Percentiles rank a stretch among this genome's conserved stretches.
phyloP scores from a whole-genome alignment of 257 asterid genomes.

The Voacanga thouarsii region DNA sequence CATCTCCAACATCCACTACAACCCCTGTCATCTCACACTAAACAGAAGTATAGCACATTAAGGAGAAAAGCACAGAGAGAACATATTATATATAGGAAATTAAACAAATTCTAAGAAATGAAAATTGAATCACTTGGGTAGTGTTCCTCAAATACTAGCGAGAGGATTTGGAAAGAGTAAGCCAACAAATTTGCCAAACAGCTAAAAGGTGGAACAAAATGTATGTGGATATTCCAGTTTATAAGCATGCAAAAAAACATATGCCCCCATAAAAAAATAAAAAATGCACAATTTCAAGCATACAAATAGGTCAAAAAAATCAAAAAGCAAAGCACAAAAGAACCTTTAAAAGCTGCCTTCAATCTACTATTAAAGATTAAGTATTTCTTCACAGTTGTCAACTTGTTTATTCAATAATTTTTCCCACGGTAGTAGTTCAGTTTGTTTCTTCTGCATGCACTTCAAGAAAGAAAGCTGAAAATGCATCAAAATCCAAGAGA shows the following conservation, averaged over 20 bases:
- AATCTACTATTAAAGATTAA: background rate
- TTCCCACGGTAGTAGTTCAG: background rate
- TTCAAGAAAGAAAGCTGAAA: background rate
- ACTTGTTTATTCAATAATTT: background rate
- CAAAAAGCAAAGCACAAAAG: background rate
- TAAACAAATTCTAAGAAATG: background rate
- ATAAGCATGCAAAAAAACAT: background rate
- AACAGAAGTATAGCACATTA: constrained; percentile 29
- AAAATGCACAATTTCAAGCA: background rate
- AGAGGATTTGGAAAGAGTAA: background rate
- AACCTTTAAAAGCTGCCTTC: background rate
- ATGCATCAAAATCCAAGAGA: background rate
- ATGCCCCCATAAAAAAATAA: no score
- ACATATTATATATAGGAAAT: background rate
- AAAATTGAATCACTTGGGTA: background rate
- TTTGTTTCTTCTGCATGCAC: background rate
- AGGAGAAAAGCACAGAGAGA: constrained; percentile 23
- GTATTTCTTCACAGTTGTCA: background rate
- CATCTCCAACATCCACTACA: constrained; percentile 94
- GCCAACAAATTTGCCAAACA: background rate
- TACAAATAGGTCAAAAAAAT: background rate
- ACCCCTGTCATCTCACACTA: constrained; percentile 99
- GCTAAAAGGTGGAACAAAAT: no score
- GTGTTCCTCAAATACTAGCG: background rate
- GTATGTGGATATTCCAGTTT: background rate